A percentile compares a stretch with the other conserved stretches of the same genome.
phyloP scores from a whole-genome alignment of 768 basidiomycete genomes.

The Pulveroboletus sp. region DNA sequence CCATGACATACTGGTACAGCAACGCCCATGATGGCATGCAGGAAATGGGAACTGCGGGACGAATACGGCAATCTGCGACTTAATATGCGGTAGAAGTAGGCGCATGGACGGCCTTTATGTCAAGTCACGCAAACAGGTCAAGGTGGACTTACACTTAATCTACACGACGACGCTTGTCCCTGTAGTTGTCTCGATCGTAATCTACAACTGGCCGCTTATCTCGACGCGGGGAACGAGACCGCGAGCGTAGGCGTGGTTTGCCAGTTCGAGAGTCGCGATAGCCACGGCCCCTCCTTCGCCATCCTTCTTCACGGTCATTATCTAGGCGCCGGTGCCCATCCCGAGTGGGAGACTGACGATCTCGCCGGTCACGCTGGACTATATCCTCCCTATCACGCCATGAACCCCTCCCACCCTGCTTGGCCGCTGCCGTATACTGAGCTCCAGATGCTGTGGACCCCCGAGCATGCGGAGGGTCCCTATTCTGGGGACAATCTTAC shows the following conservation, averaged over 20 bases:
- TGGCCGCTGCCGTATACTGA: conserved; percentile 31
- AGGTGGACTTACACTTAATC: conserved; percentile 36
- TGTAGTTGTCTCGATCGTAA: conserved; percentile 32
- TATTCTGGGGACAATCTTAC: conserved; percentile 51
- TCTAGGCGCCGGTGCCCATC: conserved; percentile 23
- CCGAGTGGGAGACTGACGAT: conserved; percentile 23
- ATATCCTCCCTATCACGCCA: conserved; percentile 33
- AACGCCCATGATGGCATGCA: neutral
- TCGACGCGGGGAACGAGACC: conserved; percentile 33
- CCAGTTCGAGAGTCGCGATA: conserved; percentile 15
- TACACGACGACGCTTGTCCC: conserved; percentile 54
- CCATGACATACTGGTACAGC: neutral
- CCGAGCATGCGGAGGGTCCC: conserved; percentile 32
- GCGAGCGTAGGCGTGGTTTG: conserved; percentile 25
- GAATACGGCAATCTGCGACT: conserved; percentile 11
- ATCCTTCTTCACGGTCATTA: conserved; percentile 19
- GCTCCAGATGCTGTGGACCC: conserved; percentile 26
- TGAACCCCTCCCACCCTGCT: conserved; percentile 32
- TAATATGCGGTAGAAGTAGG: neutral
- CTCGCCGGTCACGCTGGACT: conserved; percentile 9
- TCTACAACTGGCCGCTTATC: conserved; percentile 23
- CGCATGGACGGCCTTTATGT: neutral
- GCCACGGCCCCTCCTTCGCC: conserved; percentile 14
- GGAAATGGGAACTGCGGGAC: conserved; percentile 1
- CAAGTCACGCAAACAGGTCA: neutral